These are phyloP conservation scores for Suillus sp. DNA, from an alignment of 768 basidiomycete species.

Conservation along the genomic window DNA sequence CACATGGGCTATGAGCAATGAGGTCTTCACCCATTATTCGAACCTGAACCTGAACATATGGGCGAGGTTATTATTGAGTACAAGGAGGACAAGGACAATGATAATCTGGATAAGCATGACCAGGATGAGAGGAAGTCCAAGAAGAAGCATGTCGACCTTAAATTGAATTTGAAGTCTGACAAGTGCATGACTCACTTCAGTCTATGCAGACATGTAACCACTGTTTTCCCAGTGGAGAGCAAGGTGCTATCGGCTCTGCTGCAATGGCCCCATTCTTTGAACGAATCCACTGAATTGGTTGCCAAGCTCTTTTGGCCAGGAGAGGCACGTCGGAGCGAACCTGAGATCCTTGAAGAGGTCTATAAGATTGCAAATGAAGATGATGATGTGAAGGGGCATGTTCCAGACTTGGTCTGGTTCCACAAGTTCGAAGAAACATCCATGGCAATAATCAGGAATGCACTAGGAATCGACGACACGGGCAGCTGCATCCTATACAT, in stretches of 20 bases:
- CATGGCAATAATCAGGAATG: not conserved
- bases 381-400: not conserved
- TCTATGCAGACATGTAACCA: slow-evolving; percentile 2
- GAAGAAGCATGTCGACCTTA: not conserved
- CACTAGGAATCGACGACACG: too few species aligned
- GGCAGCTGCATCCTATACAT: too few species aligned
- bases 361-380: not conserved
- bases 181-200: slow-evolving; percentile 1
- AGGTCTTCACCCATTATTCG: not conserved
- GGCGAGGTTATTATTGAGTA: not conserved
- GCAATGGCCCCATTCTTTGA: not conserved
- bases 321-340: not conserved
- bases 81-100: not conserved
- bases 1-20: slow-evolving; percentile 1
- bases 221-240: not conserved
- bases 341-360: too few species aligned
- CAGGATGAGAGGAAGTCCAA: not conserved
- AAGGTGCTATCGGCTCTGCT: not conserved
- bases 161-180: not conserved
- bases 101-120: not conserved
- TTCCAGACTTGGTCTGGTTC: not conserved
- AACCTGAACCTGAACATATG: not conserved
- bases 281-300: not conserved
- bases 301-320: slow-evolving; percentile 7
- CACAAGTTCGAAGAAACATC: not conserved